These are phyloP conservation scores for Clarireedia sp. DNA, from an alignment of 2,329 filamentous ascomycete species.

Conservation along the genomic window DNA sequence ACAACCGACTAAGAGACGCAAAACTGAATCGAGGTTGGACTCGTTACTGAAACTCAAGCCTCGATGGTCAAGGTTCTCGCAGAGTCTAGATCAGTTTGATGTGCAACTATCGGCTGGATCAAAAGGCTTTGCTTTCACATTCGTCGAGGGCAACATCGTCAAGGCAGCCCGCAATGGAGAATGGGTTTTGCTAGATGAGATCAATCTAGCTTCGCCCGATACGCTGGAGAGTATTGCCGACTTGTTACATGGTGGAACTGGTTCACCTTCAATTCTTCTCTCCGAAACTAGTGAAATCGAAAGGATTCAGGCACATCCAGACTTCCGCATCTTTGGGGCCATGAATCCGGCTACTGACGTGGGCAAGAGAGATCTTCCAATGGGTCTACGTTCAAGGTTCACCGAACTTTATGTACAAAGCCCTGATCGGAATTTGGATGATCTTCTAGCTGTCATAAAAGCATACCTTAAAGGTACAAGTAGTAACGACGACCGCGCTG, in stretches of 20 bases:
- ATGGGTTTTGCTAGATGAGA: slow-evolving; percentile 95
- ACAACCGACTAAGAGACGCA: slow-evolving; percentile 62
- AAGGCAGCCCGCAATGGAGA: slow-evolving; percentile 94
- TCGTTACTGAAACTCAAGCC: slow-evolving; percentile 48
- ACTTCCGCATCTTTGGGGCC: slow-evolving; percentile 93
- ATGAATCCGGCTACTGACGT: slow-evolving; percentile 99
- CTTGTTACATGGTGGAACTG: slow-evolving; percentile 66
- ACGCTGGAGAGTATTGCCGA: slow-evolving; percentile 91
- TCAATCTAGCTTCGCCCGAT: slow-evolving; percentile 91
- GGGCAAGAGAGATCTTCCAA: slow-evolving; percentile 87
- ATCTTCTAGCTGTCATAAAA: slow-evolving; percentile 79
- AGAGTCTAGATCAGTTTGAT: slow-evolving; percentile 69
- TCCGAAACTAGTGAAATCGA: slow-evolving; percentile 93
- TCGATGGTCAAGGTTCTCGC: slow-evolving; percentile 75
- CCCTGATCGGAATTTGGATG: slow-evolving; percentile 78
- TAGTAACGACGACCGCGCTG: slow-evolving; percentile 63
- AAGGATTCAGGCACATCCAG: slow-evolving; percentile 77
- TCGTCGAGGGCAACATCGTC: slow-evolving; percentile 91
- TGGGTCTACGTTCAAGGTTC: slow-evolving; percentile 83
- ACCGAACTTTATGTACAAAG: slow-evolving; percentile 93
- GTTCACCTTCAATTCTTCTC: slow-evolving; percentile 73
- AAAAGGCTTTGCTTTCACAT: slow-evolving; percentile 82
- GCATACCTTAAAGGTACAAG: slow-evolving; percentile 72
- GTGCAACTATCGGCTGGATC: slow-evolving; percentile 66
- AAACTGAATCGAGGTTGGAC: slow-evolving; percentile 59